Evolutionary conservation across 2,329 filamentous ascomycete genomes (phyloP).

Genomic region (Plectosphaerella plurivora): DNA sequence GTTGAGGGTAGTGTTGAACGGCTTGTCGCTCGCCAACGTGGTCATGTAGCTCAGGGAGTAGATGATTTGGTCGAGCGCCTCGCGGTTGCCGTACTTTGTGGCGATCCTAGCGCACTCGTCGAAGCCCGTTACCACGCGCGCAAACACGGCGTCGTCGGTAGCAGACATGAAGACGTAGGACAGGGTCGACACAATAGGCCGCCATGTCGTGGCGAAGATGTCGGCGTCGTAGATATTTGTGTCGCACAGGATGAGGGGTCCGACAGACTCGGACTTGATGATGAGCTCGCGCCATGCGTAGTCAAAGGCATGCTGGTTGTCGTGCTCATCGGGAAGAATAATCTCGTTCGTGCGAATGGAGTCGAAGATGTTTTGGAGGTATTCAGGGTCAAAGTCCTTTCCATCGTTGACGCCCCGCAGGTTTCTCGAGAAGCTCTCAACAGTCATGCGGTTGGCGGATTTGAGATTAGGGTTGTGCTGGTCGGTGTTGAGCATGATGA

Average conservation of each 20-base stretch:
- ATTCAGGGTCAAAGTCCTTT: conserved; percentile 78
- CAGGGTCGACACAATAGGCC: conserved; percentile 86
- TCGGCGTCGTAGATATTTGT: conserved; percentile 96
- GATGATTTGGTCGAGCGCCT: conserved; percentile 89
- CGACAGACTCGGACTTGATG: conserved; percentile 73
- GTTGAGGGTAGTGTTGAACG: conserved; percentile 82
- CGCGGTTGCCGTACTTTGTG: conserved; percentile 73
- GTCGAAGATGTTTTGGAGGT: conserved; percentile 81
- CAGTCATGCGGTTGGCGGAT: conserved; percentile 74
- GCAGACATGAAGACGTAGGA: conserved; percentile 99
- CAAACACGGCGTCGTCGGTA: conserved; percentile 92
- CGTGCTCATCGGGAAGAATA: conserved; percentile 93
- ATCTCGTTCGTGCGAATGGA: conserved; percentile 93
- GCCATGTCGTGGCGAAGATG: conserved; percentile 97
- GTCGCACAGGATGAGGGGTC: conserved; percentile 71
- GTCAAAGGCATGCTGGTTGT: conserved; percentile 94
- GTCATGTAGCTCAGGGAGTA: conserved; percentile 88
- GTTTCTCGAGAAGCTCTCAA: conserved; percentile 79
- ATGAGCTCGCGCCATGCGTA: conserved; percentile 96
- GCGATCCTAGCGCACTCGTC: conserved; percentile 95
- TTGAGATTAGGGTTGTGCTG: conserved; percentile 92
- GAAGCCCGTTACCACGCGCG: conserved; percentile 88
- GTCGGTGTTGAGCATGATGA: conserved; percentile 97
- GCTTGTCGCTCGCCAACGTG: conserved; percentile 70
- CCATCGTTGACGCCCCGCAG: conserved; percentile 85